Conservation (phyloP, 2,329 filamentous ascomycete species). For the Cercospora citrullina region DNA sequence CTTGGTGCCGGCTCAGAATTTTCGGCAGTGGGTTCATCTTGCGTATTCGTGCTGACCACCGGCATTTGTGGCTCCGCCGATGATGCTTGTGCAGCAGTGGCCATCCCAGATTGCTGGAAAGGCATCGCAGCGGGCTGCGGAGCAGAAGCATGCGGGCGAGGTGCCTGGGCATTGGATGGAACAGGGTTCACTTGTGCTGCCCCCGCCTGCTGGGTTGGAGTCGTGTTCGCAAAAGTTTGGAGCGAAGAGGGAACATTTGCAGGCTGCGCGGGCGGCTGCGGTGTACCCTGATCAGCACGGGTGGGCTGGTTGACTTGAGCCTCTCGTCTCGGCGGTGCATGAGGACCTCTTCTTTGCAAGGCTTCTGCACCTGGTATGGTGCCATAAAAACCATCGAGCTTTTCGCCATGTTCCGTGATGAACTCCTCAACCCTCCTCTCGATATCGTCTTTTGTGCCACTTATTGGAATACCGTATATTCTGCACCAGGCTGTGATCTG, state of each 20-base stretch:
- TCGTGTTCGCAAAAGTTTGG: neutral
- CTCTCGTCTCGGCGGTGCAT: neutral
- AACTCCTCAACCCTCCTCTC: conserved; percentile 9
- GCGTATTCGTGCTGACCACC: neutral
- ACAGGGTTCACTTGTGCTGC: neutral
- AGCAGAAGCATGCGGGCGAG: neutral
- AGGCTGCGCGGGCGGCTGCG: neutral
- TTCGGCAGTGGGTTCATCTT: neutral
- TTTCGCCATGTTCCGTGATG: neutral
- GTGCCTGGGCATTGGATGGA: neutral
- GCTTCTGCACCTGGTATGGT: neutral
- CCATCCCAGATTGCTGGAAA: neutral
- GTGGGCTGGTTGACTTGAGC: neutral
- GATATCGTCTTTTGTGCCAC: conserved; percentile 1
- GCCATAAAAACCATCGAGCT: conserved; percentile 8
- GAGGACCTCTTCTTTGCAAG: neutral
- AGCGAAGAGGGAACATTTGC: neutral
- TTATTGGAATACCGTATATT: neutral
- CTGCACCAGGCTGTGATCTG: conserved; percentile 5
- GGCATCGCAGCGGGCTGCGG: neutral
- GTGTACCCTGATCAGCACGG: neutral
- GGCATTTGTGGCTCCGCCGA: neutral
- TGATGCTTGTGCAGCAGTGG: neutral
- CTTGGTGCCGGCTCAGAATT: neutral
- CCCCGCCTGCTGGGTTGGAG: neutral